phyloP scores from a whole-genome alignment of 2,329 filamentous ascomycete species.

The Arthrobotrys conoides region DNA sequence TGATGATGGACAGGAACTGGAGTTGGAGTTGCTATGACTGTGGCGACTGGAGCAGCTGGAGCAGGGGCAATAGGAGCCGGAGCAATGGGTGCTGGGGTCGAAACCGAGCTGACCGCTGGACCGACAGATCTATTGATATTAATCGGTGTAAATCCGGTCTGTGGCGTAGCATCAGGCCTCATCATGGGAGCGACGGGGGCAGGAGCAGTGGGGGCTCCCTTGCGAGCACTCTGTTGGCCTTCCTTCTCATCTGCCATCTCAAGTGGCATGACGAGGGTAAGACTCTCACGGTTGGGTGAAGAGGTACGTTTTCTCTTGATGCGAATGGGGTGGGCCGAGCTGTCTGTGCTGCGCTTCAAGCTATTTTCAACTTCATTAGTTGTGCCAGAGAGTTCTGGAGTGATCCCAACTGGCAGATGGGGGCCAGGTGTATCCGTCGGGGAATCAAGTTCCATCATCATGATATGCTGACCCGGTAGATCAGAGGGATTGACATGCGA shows the following conservation, averaged over 20 bases:
- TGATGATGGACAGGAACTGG: neutral
- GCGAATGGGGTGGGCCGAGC: slow-evolving; percentile 33
- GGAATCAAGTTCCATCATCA: neutral
- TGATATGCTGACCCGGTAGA: neutral
- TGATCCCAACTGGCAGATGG: neutral
- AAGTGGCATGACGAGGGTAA: slow-evolving; percentile 37
- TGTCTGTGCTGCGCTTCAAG: slow-evolving; percentile 32
- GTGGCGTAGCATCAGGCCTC: neutral
- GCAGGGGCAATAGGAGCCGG: neutral
- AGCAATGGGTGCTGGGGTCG: slow-evolving; percentile 4
- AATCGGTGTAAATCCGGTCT: slow-evolving; percentile 46
- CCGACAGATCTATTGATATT: slow-evolving; percentile 34
- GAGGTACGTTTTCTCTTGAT: slow-evolving; percentile 47
- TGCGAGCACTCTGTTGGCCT: neutral
- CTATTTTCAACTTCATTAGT: slow-evolving; percentile 1
- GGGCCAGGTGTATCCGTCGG: slow-evolving; percentile 10
- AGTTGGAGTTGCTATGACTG: slow-evolving; percentile 5
- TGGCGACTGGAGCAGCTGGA: slow-evolving; percentile 1
- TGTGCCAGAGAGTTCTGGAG: neutral
- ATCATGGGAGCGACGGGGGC: slow-evolving; percentile 2
- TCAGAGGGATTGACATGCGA: neutral
- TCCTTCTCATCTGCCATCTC: slow-evolving; percentile 6
- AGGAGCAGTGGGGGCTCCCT: neutral
- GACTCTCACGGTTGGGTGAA: slow-evolving; percentile 24
- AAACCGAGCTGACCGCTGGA: neutral